Evolutionary conservation across 2,329 filamentous ascomycete genomes (phyloP).

Genomic region (Pseudocercospora fijiensis): DNA sequence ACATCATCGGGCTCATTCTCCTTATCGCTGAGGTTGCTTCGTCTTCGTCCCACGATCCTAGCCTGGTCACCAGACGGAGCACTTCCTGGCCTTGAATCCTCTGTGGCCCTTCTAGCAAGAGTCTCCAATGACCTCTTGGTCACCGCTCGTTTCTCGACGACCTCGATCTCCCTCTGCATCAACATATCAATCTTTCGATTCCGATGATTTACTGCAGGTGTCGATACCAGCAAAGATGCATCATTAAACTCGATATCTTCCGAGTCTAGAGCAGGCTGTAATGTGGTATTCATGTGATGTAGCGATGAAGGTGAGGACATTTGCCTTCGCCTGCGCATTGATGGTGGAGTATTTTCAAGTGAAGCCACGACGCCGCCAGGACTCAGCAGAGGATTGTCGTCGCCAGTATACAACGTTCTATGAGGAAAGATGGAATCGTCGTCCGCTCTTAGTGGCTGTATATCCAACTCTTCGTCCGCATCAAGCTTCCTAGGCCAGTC

Average conservation of each 20-base stretch:
- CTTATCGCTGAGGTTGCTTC: slow-evolving; percentile 17
- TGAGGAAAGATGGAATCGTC: slow-evolving; percentile 27
- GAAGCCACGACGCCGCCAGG: slow-evolving; percentile 37
- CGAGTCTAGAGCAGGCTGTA: slow-evolving; percentile 32
- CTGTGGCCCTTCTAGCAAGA: background rate
- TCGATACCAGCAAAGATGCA: slow-evolving; percentile 49
- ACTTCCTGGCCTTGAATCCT: slow-evolving; percentile 9
- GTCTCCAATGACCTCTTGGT: slow-evolving; percentile 18
- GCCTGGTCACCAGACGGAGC: slow-evolving; percentile 13
- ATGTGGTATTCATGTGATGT: slow-evolving; percentile 31
- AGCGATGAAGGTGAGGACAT: slow-evolving; percentile 28
- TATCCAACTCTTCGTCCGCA: slow-evolving; percentile 25
- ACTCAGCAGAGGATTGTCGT: slow-evolving; percentile 29
- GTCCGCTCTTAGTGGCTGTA: slow-evolving; percentile 12
- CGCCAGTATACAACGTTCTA: slow-evolving; percentile 32
- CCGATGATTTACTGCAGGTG: slow-evolving; percentile 42
- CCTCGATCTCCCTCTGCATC: slow-evolving; percentile 44
- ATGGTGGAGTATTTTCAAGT: slow-evolving; percentile 46
- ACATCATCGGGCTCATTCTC: slow-evolving; percentile 9
- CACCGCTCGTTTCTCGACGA: slow-evolving; percentile 34
- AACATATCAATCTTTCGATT: slow-evolving; percentile 45
- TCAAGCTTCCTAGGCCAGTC: slow-evolving; percentile 45
- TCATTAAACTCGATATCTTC: slow-evolving; percentile 47
- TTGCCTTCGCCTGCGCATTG: slow-evolving; percentile 30
- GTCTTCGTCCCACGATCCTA: slow-evolving; percentile 13